These are phyloP conservation scores for Pleurotus tuoliensis DNA, from an alignment of 768 basidiomycete species.

Conservation along the genomic window DNA sequence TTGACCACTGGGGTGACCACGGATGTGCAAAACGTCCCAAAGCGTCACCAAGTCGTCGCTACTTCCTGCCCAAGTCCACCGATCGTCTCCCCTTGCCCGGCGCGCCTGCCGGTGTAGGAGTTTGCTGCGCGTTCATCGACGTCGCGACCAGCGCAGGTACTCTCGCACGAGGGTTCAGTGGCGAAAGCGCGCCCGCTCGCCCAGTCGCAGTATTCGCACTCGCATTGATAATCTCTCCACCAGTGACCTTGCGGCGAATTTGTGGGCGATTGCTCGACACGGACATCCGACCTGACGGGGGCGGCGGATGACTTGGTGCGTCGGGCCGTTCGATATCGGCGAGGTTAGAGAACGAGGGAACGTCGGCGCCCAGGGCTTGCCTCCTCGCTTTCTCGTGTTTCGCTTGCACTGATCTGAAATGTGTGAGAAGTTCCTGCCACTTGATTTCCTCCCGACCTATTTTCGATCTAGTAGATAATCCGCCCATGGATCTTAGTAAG, in stretches of 20 bases:
- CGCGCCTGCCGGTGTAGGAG: not conserved
- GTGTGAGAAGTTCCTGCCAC: conserved; percentile 90
- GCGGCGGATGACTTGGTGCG: conserved; percentile 16
- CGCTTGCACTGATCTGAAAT: conserved; percentile 87
- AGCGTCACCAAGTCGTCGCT: conserved; percentile 4
- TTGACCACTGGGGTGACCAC: not conserved
- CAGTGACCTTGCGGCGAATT: conserved; percentile 62
- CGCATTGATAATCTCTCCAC: conserved; percentile 34
- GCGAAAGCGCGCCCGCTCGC: conserved; percentile 55
- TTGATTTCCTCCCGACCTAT: conserved; percentile 86
- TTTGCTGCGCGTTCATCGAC: not conserved
- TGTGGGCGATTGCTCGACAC: conserved; percentile 36
- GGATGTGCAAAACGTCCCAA: not conserved
- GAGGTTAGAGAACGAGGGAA: conserved; percentile 44
- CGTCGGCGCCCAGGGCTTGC: conserved; percentile 67
- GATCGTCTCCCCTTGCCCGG: conserved; percentile 10
- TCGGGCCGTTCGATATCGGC: conserved; percentile 42
- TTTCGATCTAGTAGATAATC: conserved; percentile 66
- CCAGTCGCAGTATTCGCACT: conserved; percentile 19
- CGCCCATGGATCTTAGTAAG: conserved; percentile 22
- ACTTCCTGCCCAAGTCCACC: conserved; percentile 17
- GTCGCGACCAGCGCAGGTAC: conserved; percentile 33
- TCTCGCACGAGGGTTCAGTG: conserved; percentile 69
- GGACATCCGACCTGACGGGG: conserved; percentile 22
- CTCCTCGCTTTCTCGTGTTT: conserved; percentile 91